A percentile compares a stretch with the other conserved stretches of the same genome.
phyloP scores from a whole-genome alignment of 1,284 basidiomycete genomes.

The Rhizoctonia solani region DNA sequence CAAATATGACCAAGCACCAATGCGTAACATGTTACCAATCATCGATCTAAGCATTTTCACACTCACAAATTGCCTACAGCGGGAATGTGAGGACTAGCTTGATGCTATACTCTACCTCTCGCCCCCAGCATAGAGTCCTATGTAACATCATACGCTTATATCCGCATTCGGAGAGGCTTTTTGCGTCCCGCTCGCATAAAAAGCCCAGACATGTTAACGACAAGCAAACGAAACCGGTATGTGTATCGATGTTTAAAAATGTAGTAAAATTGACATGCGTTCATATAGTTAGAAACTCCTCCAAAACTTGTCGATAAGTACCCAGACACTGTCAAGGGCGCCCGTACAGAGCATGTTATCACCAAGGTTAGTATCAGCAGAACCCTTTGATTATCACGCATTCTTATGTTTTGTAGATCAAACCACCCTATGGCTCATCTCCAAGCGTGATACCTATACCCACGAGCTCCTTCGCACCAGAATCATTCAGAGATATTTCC shows the following conservation, averaged over 20 bases:
- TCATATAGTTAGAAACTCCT: not conserved
- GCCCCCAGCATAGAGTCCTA: not conserved
- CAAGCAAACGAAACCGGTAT: not conserved
- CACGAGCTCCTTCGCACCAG: too few relatives aligned
- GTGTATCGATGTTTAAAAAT: not conserved
- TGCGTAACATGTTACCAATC: not conserved
- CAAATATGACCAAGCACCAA: not conserved
- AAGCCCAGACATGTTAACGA: not conserved
- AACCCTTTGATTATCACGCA: too few relatives aligned
- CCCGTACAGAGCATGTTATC: not conserved
- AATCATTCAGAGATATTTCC: too few relatives aligned
- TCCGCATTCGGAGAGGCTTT: not conserved
- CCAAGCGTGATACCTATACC: too few relatives aligned
- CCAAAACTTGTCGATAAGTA: not conserved
- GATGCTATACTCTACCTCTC: conserved; percentile 15
- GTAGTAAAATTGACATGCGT: not conserved
- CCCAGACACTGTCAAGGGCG: not conserved
- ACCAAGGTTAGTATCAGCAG: too few relatives aligned
- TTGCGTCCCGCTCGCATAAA: too few relatives aligned
- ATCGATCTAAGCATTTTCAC: not conserved
- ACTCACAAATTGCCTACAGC: not conserved
- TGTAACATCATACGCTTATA: not conserved
- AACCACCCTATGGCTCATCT: too few relatives aligned
- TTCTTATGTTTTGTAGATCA: too few relatives aligned
- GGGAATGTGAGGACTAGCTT: conserved; percentile 30